Conservation (phyloP, 163 green algal genomes). For the Scenedesmus sp. region DNA sequence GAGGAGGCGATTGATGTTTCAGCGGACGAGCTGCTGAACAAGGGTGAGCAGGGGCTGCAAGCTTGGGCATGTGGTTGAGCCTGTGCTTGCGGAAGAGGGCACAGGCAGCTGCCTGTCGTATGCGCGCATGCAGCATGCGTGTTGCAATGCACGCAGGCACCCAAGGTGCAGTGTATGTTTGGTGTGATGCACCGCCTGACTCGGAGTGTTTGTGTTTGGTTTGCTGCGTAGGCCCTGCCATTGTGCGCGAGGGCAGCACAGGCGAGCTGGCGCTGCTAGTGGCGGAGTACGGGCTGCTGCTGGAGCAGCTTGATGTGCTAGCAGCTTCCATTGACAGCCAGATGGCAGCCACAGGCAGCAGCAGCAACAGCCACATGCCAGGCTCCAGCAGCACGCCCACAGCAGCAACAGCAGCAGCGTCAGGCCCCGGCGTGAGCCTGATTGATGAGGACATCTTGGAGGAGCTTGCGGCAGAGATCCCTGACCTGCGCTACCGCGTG, state of each 20-base stretch:
- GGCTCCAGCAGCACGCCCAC: neutral
- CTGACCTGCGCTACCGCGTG: constrained; percentile 87
- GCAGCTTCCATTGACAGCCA: constrained; percentile 41
- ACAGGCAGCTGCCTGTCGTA: neutral
- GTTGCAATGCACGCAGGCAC: no score
- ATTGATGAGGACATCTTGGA: constrained; percentile 72
- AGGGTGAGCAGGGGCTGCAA: neutral
- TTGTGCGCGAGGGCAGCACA: constrained; percentile 65
- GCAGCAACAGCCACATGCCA: constrained; percentile 14
- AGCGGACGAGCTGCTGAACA: constrained; percentile 51
- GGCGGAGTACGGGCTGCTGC: constrained; percentile 91
- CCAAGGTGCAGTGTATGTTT: neutral
- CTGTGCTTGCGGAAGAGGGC: no score
- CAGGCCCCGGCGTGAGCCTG: constrained; percentile 16
- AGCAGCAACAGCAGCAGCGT: neutral
- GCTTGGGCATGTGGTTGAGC: no score
- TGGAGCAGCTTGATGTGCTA: constrained; percentile 75
- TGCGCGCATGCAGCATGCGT: neutral
- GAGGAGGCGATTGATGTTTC: constrained; percentile 89
- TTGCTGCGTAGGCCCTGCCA: constrained; percentile 45
- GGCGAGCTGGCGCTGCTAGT: constrained; percentile 91
- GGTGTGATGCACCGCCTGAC: neutral
- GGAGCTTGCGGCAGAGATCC: constrained; percentile 86
- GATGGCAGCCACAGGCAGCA: constrained; percentile 56
- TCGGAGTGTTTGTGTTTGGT: neutral